A percentile compares a stretch with the other conserved stretches of the same genome.
Conservation (phyloP, 257 asterid genomes). For the Solanum habrochaites region DNA sequence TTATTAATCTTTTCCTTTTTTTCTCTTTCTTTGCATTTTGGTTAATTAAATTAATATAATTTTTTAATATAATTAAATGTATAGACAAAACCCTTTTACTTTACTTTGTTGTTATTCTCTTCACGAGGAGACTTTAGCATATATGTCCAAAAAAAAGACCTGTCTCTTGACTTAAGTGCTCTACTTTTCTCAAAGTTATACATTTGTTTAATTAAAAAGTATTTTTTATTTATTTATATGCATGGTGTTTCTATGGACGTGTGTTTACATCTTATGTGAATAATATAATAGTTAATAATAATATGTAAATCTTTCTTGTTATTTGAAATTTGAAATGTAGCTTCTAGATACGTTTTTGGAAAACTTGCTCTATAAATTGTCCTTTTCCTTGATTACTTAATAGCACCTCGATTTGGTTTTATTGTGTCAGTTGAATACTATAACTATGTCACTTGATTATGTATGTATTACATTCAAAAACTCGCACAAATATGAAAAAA, state of each 20-base stretch:
- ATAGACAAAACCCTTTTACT: slow-evolving; percentile 11
- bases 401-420: neutral
- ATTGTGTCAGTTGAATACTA: neutral
- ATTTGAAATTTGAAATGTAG: neutral
- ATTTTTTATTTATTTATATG: neutral
- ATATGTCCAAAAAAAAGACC: slow-evolving; percentile 35
- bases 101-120: slow-evolving; percentile 41
- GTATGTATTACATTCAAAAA: neutral
- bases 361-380: neutral
- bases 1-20: neutral
- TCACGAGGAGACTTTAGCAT: slow-evolving; percentile 36
- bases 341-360: neutral
- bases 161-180: slow-evolving; percentile 58
- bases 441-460: neutral
- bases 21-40: slow-evolving; percentile 14
- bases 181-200: slow-evolving; percentile 29
- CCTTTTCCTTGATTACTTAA: neutral
- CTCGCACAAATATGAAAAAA: too few species aligned
- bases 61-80: neutral
- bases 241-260: slow-evolving; percentile 12
- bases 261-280: slow-evolving; percentile 12
- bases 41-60: slow-evolving; percentile 7
- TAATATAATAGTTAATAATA: neutral
- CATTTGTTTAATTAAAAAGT: neutral
- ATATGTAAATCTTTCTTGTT: neutral